Evolutionary conservation across 1,139 yeast genomes (phyloP).

Genomic region (Zygoascus sp.): DNA sequence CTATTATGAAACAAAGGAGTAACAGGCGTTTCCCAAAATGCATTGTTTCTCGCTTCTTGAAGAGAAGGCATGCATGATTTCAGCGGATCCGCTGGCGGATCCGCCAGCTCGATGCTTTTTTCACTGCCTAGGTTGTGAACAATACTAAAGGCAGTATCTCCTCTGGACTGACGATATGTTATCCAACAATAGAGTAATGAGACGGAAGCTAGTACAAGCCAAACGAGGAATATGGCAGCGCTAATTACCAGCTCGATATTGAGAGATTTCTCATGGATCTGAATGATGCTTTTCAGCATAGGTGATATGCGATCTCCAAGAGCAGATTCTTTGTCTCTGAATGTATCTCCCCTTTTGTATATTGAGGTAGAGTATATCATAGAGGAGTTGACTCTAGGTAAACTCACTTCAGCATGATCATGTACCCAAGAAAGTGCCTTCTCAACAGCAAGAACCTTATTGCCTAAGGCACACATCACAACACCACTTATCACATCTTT

Average conservation of each 20-base stretch:
- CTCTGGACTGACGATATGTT: no score
- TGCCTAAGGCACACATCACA: constrained; percentile 73
- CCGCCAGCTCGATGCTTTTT: no score
- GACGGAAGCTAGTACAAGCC: no score
- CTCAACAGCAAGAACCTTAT: constrained; percentile 61
- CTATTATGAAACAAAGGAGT: constrained; percentile 4
- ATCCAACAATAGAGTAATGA: no score
- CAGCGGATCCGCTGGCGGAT: no score
- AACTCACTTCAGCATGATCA: constrained; percentile 51
- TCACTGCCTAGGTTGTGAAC: no score
- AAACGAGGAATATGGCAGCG: no score
- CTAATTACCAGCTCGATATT: constrained; percentile 26
- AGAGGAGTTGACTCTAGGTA: constrained; percentile 48
- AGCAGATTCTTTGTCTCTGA: constrained; percentile 9
- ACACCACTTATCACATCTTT: constrained; percentile 55
- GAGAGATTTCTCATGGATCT: constrained; percentile 21
- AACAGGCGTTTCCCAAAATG: background rate
- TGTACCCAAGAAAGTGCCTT: constrained; percentile 77
- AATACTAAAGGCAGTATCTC: no score
- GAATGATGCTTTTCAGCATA: constrained; percentile 17
- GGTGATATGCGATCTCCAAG: no score
- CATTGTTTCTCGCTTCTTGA: background rate
- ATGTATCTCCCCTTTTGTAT: constrained; percentile 4
- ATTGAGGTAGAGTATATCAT: background rate
- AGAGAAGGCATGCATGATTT: background rate